Base-by-base conservation (phyloP, 2,329 filamentous ascomycete genomes). In the Sporothrix brunneoviolacea region DNA sequence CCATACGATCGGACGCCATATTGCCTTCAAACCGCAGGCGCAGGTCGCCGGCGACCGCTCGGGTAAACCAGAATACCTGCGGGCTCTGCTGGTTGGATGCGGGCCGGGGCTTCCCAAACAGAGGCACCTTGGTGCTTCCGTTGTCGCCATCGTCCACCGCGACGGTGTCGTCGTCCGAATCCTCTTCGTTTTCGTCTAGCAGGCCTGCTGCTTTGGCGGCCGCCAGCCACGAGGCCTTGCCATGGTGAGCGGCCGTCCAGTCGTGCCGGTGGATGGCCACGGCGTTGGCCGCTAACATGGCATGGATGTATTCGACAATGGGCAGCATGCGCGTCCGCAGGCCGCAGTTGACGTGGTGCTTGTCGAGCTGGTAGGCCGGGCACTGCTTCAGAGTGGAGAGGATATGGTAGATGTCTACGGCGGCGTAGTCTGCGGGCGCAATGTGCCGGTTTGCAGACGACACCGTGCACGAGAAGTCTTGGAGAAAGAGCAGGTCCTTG, bases 341-440 rank as follows among this genome's bases (percentile, higher is more conserved):
- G 1, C 86, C 86, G 61, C 86, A 91, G 63, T 89, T 85, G 2
- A 74, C 74, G 63, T 91, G 86, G 61, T 88, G 73, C 56, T 76
- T 77, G 64, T 91, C 84, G 53, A 90, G 76, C 63, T 90, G 86
- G 61, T 90, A 90, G 50, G 74, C 76, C 1, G 86, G 82, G 44
- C 77, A 82, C 64, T 88, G 81, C 33, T 80, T 75, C 19, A 90
- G 68, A 0, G 73, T 72, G 9, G 77, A 68, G 15, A 90, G 62
- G 1, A 90, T 61, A 22, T 75, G 70, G 49, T 80, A 73, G 3
- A 88, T 68, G 54, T 86, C 81, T n/a, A 81, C 72, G 43, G 52
- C 36, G 9, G 50, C 37, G 37, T 33, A 51, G 42, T 48, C 28
- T 19, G 38, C 22, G 7, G 37, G 41, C n/a, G 24, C 8, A 2